Evolutionary conservation across 352 stramenopile species (phyloP), one percentile per base, ranked within the genome.

Genomic region (Phytophthora ohioensis): DNA sequence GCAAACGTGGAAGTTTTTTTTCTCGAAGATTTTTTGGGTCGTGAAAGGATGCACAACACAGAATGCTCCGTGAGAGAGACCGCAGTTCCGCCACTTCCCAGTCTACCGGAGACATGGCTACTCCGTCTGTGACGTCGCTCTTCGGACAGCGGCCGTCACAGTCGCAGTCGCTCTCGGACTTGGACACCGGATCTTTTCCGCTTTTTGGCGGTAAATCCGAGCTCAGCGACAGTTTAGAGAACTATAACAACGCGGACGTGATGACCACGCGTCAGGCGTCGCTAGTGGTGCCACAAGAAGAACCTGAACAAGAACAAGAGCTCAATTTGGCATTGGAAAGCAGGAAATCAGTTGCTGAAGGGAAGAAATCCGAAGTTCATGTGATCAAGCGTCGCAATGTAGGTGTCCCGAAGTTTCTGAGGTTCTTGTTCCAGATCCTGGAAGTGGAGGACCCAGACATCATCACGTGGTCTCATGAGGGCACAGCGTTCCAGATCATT

Each of bases 401-500:
- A 21, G 81, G 81, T 3, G 79, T 91, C 5, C 84, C 84, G 32
- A 92, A 92, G 65, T 92, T 92, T 41, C 64, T 92, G 17, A 67
- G 84, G 0, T 92, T 87, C 59, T 59, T 92, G 42, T 92, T 84
- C 54, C 79, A 92, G 64, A 92, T 92, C 15, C 70, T 92, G n/a
- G 80, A 91, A 56, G 60, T 76, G 10, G 85, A 92, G 59, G 81
- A 90, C 59, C 67, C 71, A 10, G 59, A 47, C 3, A 77, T 92
- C 56, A 91, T 92, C 41, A 56, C 75, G 9, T 92, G 85, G 85
- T 88, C 85, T 1, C 83, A 91, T 54, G 79, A 78, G 35, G 85
- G 83, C 53, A 92, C 85, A 4, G 83, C 85, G 13, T 92, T 92
- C 59, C 83, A 92, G 70, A 91, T 92, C 62, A 82, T 81, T 5